Conservation (phyloP, 1,284 basidiomycete genomes). For the Tilletia caries region DNA sequence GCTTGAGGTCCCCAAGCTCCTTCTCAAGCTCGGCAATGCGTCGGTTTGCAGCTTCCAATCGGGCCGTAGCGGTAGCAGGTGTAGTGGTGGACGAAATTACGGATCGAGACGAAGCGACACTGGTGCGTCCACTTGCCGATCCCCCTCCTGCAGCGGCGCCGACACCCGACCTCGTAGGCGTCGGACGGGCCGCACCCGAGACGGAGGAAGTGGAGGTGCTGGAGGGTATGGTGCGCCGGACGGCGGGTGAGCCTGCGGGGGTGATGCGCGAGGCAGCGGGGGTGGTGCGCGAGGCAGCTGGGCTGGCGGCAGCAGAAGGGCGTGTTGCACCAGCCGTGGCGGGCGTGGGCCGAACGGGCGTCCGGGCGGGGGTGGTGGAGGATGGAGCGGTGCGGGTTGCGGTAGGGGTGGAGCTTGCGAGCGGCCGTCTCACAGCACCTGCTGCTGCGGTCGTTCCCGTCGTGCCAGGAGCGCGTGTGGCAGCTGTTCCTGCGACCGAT, state of each 20-base stretch:
- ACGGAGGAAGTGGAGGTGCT: conserved; percentile 27
- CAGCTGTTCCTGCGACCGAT: conserved; percentile 4
- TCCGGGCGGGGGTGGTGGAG: conserved; percentile 22
- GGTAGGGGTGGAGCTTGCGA: conserved; percentile 5
- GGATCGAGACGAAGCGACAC: conserved; percentile 20
- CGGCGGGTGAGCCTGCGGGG: conserved; percentile 22
- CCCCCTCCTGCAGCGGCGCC: conserved; percentile 18
- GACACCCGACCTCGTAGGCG: conserved; percentile 21
- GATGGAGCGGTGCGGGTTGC: conserved; percentile 20
- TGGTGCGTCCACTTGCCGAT: conserved; percentile 21
- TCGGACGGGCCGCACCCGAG: conserved; percentile 21
- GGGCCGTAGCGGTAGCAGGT: conserved; percentile 16
- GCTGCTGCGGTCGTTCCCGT: background rate
- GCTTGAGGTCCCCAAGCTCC: background rate
- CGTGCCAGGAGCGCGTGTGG: background rate
- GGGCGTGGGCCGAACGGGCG: conserved; percentile 24
- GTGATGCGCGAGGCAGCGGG: conserved; percentile 22
- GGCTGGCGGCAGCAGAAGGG: conserved; percentile 9
- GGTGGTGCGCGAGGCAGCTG: conserved; percentile 12
- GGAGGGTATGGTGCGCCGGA: conserved; percentile 27
- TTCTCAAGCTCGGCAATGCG: conserved; percentile 29
- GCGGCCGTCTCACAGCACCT: background rate
- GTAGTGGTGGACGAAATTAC: background rate
- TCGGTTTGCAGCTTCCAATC: conserved; percentile 30
- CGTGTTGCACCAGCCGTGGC: conserved; percentile 14